Evolutionary conservation across 1,139 yeast species (phyloP).

Genomic region (Sugiyamaella sp.): DNA sequence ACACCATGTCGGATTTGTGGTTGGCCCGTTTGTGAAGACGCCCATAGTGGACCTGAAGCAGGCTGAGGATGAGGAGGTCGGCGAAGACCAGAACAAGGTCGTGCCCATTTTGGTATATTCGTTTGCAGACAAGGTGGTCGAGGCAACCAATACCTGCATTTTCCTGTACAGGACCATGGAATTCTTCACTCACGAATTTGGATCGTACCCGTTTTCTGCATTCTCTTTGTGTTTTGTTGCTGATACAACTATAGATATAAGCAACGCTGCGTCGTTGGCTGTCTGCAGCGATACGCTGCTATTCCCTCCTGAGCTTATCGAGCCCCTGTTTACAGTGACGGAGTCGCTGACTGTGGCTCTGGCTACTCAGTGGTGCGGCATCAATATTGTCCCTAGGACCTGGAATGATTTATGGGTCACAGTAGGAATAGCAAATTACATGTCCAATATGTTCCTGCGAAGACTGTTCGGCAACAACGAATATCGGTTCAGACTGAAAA

Average conservation of each 20-base stretch:
- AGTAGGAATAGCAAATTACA: slow-evolving; percentile 79
- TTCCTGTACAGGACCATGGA: slow-evolving; percentile 80
- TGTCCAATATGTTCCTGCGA: slow-evolving; percentile 73
- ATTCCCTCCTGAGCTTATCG: slow-evolving; percentile 78
- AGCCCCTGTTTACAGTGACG: slow-evolving; percentile 74
- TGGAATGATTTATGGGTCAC: slow-evolving; percentile 92
- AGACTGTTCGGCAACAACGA: slow-evolving; percentile 83
- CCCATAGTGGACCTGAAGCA: slow-evolving; percentile 51
- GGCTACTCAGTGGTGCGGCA: slow-evolving; percentile 93
- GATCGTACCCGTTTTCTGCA: slow-evolving; percentile 88
- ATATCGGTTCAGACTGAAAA: slow-evolving; percentile 69
- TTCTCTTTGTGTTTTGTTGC: slow-evolving; percentile 77
- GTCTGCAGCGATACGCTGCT: slow-evolving; percentile 64
- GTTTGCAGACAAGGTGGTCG: slow-evolving; percentile 56
- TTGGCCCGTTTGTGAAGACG: slow-evolving; percentile 78
- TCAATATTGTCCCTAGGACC: slow-evolving; percentile 80
- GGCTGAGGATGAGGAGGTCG: slow-evolving; percentile 45
- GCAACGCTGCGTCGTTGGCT: slow-evolving; percentile 76
- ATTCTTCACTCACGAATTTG: slow-evolving; percentile 82
- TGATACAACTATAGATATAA: slow-evolving; percentile 53
- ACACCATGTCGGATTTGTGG: slow-evolving; percentile 95
- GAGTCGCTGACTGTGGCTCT: slow-evolving; percentile 68
- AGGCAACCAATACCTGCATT: slow-evolving; percentile 74
- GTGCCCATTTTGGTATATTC: slow-evolving; percentile 59
- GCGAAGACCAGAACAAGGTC: slow-evolving; percentile 43